Base-by-base conservation (phyloP, 2,329 filamentous ascomycete species). In the Aspergillus pseudotamarii region DNA sequence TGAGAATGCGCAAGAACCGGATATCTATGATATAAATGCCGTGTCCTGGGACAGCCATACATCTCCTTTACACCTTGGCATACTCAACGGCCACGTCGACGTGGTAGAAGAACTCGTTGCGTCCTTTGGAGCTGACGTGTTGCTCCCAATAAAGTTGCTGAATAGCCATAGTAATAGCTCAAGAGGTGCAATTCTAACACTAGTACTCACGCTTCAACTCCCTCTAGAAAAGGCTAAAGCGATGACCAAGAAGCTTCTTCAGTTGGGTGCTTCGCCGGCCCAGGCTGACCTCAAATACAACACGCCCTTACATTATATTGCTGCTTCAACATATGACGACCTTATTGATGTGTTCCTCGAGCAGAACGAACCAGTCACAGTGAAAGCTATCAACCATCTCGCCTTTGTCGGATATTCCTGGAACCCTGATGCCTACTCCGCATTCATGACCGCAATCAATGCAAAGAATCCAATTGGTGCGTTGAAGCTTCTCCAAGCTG, bases 11-110 rank as follows among this genome's bases (percentile, higher is more conserved):
- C 84, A 89, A 11, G 90, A 91, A 23, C 91, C 92, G 0, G 92
- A 96, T 75, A 85, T 94, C 58, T 94, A 91, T 74, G 88, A 95
- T 68, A 84, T 94, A 64, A 89, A 96, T 67, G 85, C 90, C 1
- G 73, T 91, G n/a, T 87, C 91, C 1, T 96, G 93, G 93, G 92
- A 96, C 69, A 85, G 84, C 6, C 87, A 89, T 5, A 86, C 88
- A 62, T 91, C 90, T 14, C 88, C 93, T 1, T 82, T 96, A 6
- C 93, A 96, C 74, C 83, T 93, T 32, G 93, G 93, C 9, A 93
- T 96, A 64, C 75, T 91, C 1, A 86, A 87, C 64, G 92, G 91
- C 0, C 89, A 94, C 67, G 80, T 85, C 30, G 84, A 90, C 4
- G 85, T 88, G 12, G 91, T 94, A 16, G 86, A 89, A 62, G 76